Evolutionary conservation across 2,329 filamentous ascomycete genomes (phyloP), one percentile per base, ranked within the genome.

Genomic region (Ustilaginoidea virens): DNA sequence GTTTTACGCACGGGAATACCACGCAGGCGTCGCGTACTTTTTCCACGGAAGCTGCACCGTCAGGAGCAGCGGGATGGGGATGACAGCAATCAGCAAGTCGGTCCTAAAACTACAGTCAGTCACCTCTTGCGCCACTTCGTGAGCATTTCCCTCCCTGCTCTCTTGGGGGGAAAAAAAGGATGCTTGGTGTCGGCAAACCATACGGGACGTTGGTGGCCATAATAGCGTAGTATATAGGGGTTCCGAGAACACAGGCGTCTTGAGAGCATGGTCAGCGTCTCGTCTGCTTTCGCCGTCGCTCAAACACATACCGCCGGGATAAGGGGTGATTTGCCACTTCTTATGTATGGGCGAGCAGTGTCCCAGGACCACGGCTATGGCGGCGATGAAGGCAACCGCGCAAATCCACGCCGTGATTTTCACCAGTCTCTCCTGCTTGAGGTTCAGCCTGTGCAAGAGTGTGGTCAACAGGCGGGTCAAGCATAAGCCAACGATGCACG

Each of bases 391-490:
- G 0, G 33, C 34, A 13, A 25, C 32, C 1, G 34, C 18, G 15
- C 39, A 41, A 5, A 36, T 28, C 4, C 30, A 30, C 4, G 35
- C 36, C 7, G 41, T 36, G 7, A 43, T 23, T 5, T 28, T 11
- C 1, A 44, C 40, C 26, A 43, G 33, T 8, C 30, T 34, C 23
- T 24, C 30, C 27, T 44, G 41, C 15, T 32, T 31, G n/a, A n/a
- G n/a, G 27, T 49, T 53, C 12, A 55, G 42, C 0, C 55, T 53
- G 25, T 8, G 7, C 3, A 13, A 4, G n/a, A n/a, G n/a, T n/a
- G n/a, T n/a, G n/a, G n/a, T n/a, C n/a, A n/a, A n/a, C n/a, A n/a
- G n/a, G n/a, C n/a, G n/a, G n/a, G n/a, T n/a, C n/a, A n/a, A n/a
- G n/a, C n/a, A n/a, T n/a, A n/a, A n/a, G n/a, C n/a, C n/a, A n/a